Base-by-base conservation (phyloP, 139 green algal species). In the Ettlia oleoabundans region DNA sequence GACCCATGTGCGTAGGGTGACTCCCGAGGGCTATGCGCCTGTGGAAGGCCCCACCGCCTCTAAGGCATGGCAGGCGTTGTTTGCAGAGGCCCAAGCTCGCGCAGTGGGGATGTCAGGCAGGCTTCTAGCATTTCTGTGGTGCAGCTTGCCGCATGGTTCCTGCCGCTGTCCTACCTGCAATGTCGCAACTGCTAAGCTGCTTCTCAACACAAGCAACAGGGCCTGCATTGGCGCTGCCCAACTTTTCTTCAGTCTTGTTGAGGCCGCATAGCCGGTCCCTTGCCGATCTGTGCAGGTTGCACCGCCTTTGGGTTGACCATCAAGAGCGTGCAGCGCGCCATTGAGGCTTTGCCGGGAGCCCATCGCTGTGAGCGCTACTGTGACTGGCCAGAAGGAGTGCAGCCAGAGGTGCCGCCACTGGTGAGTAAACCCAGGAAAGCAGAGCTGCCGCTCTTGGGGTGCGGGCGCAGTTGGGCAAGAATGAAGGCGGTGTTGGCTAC, bases 31-130 rank as follows among this genome's bases (percentile, higher is more conserved):
- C 24, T 13, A 41, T 33, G 52, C 38, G 1, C 21, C 88, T 0
- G 88, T 93, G 38, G 80, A 86, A 28, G 91, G 69, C 3, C 37
- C 43, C 67, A 91, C 80, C 0, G 68, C 91, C 43, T 85, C 72
- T n/a, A 73, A 68, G 35, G 91, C 91, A 26, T 95, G 91, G 90
- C 33, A 68, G 42, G 76, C 77, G 19, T 82, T 94, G 40, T 92
- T 86, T 30, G 55, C 68, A 9, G 38, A 8, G 2, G 67, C 35
- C 47, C 4, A 33, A 24, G 35, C 51, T 6, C 65, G 66, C 43
- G 18, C 5, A 8, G 21, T 76, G 35, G 52, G 38, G 47, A 26
- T 83, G 4, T 83, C 65, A 26, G 78, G 89, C 13, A 61, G 75
- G 1, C 66, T n/a, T n/a, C n/a, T n/a, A n/a, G n/a, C n/a, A n/a